Conservation (phyloP, 805 yeast genomes). For the Huiozyma sinensis region DNA sequence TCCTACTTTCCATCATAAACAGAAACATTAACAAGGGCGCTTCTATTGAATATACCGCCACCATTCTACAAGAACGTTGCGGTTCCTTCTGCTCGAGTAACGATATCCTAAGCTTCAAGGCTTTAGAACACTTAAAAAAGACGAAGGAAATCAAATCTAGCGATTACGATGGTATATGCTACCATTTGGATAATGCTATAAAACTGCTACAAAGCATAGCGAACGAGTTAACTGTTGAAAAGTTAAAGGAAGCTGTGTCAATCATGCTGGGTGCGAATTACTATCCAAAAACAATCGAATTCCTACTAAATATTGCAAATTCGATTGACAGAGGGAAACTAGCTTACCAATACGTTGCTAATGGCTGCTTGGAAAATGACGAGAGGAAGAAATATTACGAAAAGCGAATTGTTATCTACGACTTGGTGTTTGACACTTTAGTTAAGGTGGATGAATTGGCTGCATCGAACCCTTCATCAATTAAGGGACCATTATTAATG, state of each 20-base stretch:
- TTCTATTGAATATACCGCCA: slow-evolving; percentile 81
- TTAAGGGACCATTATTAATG: slow-evolving; percentile 8
- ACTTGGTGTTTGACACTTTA: slow-evolving; percentile 64
- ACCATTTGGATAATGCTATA: slow-evolving; percentile 63
- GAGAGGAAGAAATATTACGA: slow-evolving; percentile 40
- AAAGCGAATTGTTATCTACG: slow-evolving; percentile 51
- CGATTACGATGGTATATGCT: slow-evolving; percentile 61
- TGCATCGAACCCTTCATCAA: slow-evolving; percentile 25
- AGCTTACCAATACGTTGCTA: slow-evolving; percentile 46
- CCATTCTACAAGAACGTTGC: slow-evolving; percentile 81
- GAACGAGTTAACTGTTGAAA: slow-evolving; percentile 66
- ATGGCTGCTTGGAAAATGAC: slow-evolving; percentile 40
- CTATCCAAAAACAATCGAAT: slow-evolving; percentile 77
- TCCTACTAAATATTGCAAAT: slow-evolving; percentile 65
- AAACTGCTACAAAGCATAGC: slow-evolving; percentile 69
- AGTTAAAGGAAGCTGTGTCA: slow-evolving; percentile 67
- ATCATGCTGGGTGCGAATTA: slow-evolving; percentile 70
- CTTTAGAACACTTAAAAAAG: slow-evolving; percentile 79
- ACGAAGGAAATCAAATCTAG: slow-evolving; percentile 67
- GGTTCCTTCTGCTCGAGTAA: slow-evolving; percentile 90
- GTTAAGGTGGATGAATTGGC: slow-evolving; percentile 61
- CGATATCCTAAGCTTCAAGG: slow-evolving; percentile 88
- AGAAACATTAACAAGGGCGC: slow-evolving; percentile 85
- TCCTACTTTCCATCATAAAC: slow-evolving; percentile 80
- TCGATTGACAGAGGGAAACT: slow-evolving; percentile 52